These are phyloP conservation scores for Monilinia fructigena DNA, from an alignment of 2,329 filamentous ascomycete genomes.

Conservation along the genomic window DNA sequence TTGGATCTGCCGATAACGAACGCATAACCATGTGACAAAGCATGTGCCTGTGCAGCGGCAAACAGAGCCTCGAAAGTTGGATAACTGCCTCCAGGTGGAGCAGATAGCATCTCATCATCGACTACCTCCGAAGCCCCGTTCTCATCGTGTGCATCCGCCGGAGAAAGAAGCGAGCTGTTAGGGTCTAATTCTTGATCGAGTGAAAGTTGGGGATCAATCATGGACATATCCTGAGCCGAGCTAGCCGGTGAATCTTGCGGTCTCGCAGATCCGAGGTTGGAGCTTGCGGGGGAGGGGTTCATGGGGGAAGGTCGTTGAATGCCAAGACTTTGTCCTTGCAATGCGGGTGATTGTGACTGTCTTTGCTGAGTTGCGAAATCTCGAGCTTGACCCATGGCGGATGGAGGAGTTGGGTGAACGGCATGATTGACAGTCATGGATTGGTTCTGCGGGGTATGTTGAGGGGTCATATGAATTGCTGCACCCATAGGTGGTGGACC, in stretches of 20 bases:
- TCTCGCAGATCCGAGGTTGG: slow-evolving; percentile 28
- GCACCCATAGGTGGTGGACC: slow-evolving; percentile 37
- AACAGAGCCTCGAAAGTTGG: slow-evolving; percentile 64
- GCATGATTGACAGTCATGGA: slow-evolving; percentile 39
- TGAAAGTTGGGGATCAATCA: slow-evolving; percentile 40
- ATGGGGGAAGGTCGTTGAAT: slow-evolving; percentile 32
- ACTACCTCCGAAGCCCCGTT: slow-evolving; percentile 28
- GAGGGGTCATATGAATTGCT: slow-evolving; percentile 38
- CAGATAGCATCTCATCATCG: slow-evolving; percentile 38
- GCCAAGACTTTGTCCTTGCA: slow-evolving; percentile 31
- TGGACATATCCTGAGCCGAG: slow-evolving; percentile 37
- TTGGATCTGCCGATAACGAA: slow-evolving; percentile 68
- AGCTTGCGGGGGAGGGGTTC: slow-evolving; percentile 35
- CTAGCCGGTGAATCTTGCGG: slow-evolving; percentile 34
- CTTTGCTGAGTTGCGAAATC: slow-evolving; percentile 28
- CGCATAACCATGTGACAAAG: slow-evolving; percentile 65
- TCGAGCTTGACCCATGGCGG: slow-evolving; percentile 30
- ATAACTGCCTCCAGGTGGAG: slow-evolving; percentile 62
- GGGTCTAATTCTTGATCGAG: slow-evolving; percentile 36
- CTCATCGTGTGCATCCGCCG: slow-evolving; percentile 15
- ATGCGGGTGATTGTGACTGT: slow-evolving; percentile 37
- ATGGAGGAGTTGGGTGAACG: slow-evolving; percentile 32
- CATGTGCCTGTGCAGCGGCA: slow-evolving; percentile 62
- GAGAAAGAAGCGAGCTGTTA: slow-evolving; percentile 29
- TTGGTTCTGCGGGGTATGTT: slow-evolving; percentile 34